phyloP scores from a whole-genome alignment of 1,284 basidiomycete genomes.

The Moesziomyces parantarcticus region DNA sequence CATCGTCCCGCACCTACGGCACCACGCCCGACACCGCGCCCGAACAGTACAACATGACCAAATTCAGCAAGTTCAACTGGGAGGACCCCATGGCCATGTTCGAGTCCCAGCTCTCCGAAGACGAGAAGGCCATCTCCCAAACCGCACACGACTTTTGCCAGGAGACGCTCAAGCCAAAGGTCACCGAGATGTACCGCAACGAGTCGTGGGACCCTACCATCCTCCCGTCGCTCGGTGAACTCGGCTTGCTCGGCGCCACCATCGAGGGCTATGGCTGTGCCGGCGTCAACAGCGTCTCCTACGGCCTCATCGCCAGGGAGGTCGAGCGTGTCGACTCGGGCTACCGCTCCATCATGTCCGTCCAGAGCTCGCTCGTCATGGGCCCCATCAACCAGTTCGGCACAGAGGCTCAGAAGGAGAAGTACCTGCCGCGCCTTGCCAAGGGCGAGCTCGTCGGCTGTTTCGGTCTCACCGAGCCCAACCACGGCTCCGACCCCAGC shows the following conservation, averaged over 20 bases:
- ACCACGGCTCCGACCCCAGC: slow-evolving; percentile 92
- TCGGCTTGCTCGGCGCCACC: slow-evolving; percentile 89
- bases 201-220: slow-evolving; percentile 83
- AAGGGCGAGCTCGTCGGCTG: slow-evolving; percentile 90
- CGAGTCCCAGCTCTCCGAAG: slow-evolving; percentile 77
- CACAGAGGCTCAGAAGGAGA: slow-evolving; percentile 87
- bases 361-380: slow-evolving; percentile 98
- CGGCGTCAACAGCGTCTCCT: slow-evolving; percentile 89
- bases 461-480: slow-evolving; percentile 95
- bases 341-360: slow-evolving; percentile 93
- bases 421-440: slow-evolving; percentile 86
- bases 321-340: slow-evolving; percentile 95
- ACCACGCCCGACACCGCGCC: slow-evolving; percentile 42
- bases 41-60: slow-evolving; percentile 54
- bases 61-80: slow-evolving; percentile 76
- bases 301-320: slow-evolving; percentile 91
- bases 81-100: slow-evolving; percentile 70
- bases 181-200: slow-evolving; percentile 85
- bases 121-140: slow-evolving; percentile 88
- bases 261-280: slow-evolving; percentile 95
- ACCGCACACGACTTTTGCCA: slow-evolving; percentile 86
- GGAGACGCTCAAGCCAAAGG: slow-evolving; percentile 83
- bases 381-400: slow-evolving; percentile 93
- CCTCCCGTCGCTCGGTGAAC: slow-evolving; percentile 88
- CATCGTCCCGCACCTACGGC: slow-evolving; percentile 19